A percentile compares a stretch with the other conserved stretches of the same genome.
Evolutionary conservation across 768 basidiomycete species (phyloP).

Genomic region (Leccinum broughii): DNA sequence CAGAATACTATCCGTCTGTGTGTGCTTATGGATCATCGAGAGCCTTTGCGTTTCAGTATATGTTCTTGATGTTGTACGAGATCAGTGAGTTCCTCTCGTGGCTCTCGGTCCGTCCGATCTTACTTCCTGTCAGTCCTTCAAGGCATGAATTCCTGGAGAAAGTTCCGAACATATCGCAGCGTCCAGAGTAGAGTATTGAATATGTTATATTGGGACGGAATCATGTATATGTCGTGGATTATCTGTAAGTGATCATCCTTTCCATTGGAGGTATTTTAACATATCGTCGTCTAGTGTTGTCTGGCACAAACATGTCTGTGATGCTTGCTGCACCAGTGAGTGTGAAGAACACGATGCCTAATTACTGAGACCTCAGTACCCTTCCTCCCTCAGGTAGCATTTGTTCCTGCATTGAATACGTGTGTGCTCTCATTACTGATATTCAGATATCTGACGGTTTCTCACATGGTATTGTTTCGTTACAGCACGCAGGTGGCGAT

Average conservation of each 20-base stretch:
- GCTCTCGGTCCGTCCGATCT: not conserved
- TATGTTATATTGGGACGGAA: slow-evolving; percentile 29
- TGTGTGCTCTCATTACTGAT: slow-evolving; percentile 10
- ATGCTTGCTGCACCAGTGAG: slow-evolving; percentile 24
- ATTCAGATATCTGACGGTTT: not conserved
- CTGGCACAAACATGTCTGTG: slow-evolving; percentile 15
- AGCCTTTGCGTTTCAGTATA: slow-evolving; percentile 14
- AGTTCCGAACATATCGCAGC: slow-evolving; percentile 23
- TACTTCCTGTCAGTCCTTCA: slow-evolving; percentile 24
- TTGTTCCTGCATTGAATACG: slow-evolving; percentile 23
- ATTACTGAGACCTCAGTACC: not conserved
- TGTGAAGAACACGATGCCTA: not conserved
- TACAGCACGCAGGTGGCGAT: slow-evolving; percentile 31
- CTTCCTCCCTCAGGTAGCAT: slow-evolving; percentile 11
- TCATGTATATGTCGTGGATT: slow-evolving; percentile 28
- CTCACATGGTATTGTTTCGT: slow-evolving; percentile 1
- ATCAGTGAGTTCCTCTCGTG: slow-evolving; percentile 16
- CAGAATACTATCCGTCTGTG: slow-evolving; percentile 22
- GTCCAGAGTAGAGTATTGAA: slow-evolving; percentile 16
- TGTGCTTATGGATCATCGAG: slow-evolving; percentile 23
- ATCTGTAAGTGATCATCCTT: slow-evolving; percentile 14
- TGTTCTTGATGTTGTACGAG: slow-evolving; percentile 22
- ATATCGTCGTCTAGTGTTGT: slow-evolving; percentile 10
- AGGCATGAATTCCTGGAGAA: slow-evolving; percentile 26
- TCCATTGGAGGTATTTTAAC: not conserved